These are phyloP conservation scores for Chlorophyllum brunneum DNA, from an alignment of 768 basidiomycete species.

Conservation along the genomic window DNA sequence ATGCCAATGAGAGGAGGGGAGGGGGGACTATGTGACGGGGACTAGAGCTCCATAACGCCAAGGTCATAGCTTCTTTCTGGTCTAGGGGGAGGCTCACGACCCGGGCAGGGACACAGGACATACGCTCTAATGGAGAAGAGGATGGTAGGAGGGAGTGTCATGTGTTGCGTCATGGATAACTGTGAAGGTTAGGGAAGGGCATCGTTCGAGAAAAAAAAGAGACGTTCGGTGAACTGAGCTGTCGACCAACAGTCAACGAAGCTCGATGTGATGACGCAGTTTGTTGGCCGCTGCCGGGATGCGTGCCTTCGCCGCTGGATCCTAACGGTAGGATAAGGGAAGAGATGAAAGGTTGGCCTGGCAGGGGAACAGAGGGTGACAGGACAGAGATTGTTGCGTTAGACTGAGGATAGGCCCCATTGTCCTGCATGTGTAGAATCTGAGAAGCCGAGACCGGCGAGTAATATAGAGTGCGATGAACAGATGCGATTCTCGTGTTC, in stretches of 20 bases:
- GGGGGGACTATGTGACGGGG: not conserved
- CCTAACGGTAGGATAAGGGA: not conserved
- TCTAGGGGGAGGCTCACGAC: too few relatives aligned
- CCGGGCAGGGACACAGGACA: too few relatives aligned
- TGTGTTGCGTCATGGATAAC: constrained; percentile 1
- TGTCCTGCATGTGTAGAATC: not conserved
- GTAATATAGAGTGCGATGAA: not conserved
- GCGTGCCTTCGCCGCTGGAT: not conserved
- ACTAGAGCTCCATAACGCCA: not conserved
- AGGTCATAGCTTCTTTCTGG: too few relatives aligned
- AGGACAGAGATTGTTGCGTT: not conserved
- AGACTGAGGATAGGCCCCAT: not conserved
- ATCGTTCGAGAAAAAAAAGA: not conserved
- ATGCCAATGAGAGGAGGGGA: not conserved
- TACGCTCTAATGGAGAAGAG: too few relatives aligned
- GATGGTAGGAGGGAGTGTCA: too few relatives aligned
- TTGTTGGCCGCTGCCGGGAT: not conserved
- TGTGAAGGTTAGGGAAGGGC: constrained; percentile 1
- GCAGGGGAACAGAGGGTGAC: not conserved
- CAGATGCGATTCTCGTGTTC: constrained; percentile 9
- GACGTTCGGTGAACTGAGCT: not conserved
- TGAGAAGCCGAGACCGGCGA: constrained; percentile 5
- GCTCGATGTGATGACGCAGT: not conserved
- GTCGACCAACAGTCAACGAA: constrained; percentile 1
- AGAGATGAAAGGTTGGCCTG: not conserved